These are phyloP conservation scores for Corynespora cassiicola DNA, from an alignment of 2,329 filamentous ascomycete genomes.

Conservation along the genomic window DNA sequence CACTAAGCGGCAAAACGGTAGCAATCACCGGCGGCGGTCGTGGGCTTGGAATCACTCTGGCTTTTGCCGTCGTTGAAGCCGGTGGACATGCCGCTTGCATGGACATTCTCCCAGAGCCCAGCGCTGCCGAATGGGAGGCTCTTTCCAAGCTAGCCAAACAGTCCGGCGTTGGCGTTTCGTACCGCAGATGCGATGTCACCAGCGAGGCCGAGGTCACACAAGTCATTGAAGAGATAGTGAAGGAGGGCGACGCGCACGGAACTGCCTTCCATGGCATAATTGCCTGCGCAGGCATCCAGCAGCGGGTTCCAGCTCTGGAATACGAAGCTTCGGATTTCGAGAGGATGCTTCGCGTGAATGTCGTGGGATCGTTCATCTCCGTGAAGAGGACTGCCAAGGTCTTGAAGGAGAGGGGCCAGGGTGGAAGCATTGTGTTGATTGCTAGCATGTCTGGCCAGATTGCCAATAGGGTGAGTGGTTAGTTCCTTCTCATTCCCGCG, in stretches of 20 bases:
- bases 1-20: slow-evolving; percentile 53
- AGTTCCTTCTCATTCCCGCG: neutral
- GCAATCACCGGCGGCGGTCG: slow-evolving; percentile 60
- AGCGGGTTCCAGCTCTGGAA: slow-evolving; percentile 55
- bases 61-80: slow-evolving; percentile 57
- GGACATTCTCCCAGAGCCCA: slow-evolving; percentile 51
- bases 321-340: slow-evolving; percentile 49
- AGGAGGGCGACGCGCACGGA: slow-evolving; percentile 35
- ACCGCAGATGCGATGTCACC: slow-evolving; percentile 57
- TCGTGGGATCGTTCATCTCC: slow-evolving; percentile 45
- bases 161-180: slow-evolving; percentile 45
- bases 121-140: slow-evolving; percentile 49
- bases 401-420: slow-evolving; percentile 63
- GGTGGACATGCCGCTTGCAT: slow-evolving; percentile 58
- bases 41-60: slow-evolving; percentile 59
- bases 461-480: slow-evolving; percentile 14
- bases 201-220: slow-evolving; percentile 49
- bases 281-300: slow-evolving; percentile 59
- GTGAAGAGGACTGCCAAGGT: slow-evolving; percentile 40
- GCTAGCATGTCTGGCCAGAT: slow-evolving; percentile 19
- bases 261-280: slow-evolving; percentile 49
- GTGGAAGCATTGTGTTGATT: slow-evolving; percentile 70
- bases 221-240: slow-evolving; percentile 47
- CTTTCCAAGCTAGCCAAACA: slow-evolving; percentile 51
- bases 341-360: slow-evolving; percentile 45